Evolutionary conservation across 2,329 filamentous ascomycete species (phyloP).

Genomic region (Trichoderma sp.): DNA sequence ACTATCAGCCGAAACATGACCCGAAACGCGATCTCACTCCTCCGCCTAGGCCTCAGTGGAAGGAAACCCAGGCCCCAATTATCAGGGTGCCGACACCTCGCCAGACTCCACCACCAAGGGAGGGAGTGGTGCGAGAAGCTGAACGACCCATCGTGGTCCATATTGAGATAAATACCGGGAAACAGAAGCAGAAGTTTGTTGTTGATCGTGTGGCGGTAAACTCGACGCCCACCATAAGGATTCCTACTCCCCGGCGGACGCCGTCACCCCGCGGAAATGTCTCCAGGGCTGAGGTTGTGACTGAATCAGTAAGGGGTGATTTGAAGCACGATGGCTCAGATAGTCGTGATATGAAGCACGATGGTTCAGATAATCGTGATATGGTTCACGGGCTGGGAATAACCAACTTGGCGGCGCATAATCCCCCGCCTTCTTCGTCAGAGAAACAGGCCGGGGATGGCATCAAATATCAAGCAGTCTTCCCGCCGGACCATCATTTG

Average conservation of each 20-base stretch:
- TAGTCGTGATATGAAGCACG: background rate
- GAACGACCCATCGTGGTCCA: conserved; percentile 11
- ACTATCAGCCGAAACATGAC: background rate
- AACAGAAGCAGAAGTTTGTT: conserved; percentile 10
- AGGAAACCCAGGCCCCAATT: conserved; percentile 35
- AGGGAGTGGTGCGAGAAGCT: background rate
- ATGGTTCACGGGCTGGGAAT: conserved; percentile 44
- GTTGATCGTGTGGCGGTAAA: conserved; percentile 7
- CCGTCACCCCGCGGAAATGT: conserved; percentile 13
- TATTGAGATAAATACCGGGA: background rate
- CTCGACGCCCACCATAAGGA: conserved; percentile 14
- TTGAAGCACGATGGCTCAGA: conserved; percentile 1
- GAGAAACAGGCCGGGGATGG: conserved; percentile 39
- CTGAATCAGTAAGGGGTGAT: background rate
- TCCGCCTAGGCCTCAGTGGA: background rate
- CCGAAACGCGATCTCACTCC: background rate
- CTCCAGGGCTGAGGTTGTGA: background rate
- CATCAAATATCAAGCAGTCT: conserved; percentile 57
- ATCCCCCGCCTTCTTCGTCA: conserved; percentile 58
- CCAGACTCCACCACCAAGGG: conserved; percentile 35
- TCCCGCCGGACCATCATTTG: conserved; percentile 55
- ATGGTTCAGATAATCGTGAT: conserved; percentile 30
- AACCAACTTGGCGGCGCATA: conserved; percentile 40
- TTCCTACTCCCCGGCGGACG: conserved; percentile 21
- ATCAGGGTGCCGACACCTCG: conserved; percentile 41